Percentiles rank a stretch among this genome's conserved stretches.
Evolutionary conservation across 1,284 basidiomycete species (phyloP).

Genomic region (Melampsora americana): DNA sequence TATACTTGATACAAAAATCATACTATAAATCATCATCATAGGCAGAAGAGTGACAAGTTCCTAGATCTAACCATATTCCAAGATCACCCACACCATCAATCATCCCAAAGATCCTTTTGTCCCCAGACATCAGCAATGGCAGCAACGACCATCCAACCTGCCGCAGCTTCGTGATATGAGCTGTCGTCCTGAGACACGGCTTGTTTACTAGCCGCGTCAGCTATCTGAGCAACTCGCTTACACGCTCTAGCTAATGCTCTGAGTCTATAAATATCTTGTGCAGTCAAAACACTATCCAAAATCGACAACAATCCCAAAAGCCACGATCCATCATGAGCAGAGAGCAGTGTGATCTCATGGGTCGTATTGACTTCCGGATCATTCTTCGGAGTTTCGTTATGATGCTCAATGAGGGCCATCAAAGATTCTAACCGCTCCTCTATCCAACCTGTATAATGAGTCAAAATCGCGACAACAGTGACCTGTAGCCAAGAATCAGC

Average conservation of each 20-base stretch:
- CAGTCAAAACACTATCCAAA: conserved; percentile 15
- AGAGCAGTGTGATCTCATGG: conserved; percentile 22
- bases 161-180: conserved; percentile 4
- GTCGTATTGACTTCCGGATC: not conserved
- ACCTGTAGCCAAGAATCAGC: not conserved
- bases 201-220: not conserved
- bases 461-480: conserved; percentile 18
- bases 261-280: conserved; percentile 25
- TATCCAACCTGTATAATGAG: conserved; percentile 30
- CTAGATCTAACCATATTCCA: no score
- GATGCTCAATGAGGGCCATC: not conserved
- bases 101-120: conserved; percentile 34
- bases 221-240: conserved; percentile 23
- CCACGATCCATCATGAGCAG: conserved; percentile 23
- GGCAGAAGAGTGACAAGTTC: no score
- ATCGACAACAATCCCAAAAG: conserved; percentile 20
- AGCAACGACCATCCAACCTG: conserved; percentile 28
- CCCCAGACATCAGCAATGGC: conserved; percentile 32
- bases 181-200: not conserved
- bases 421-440: conserved; percentile 3
- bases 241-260: conserved; percentile 24
- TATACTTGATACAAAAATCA: no score
- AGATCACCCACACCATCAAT: not conserved
- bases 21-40: no score
- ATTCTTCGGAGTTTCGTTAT: not conserved